Percentiles rank a stretch among this genome's conserved stretches.
phyloP scores from a whole-genome alignment of 2,329 filamentous ascomycete species.

The Beauveria sp. region DNA sequence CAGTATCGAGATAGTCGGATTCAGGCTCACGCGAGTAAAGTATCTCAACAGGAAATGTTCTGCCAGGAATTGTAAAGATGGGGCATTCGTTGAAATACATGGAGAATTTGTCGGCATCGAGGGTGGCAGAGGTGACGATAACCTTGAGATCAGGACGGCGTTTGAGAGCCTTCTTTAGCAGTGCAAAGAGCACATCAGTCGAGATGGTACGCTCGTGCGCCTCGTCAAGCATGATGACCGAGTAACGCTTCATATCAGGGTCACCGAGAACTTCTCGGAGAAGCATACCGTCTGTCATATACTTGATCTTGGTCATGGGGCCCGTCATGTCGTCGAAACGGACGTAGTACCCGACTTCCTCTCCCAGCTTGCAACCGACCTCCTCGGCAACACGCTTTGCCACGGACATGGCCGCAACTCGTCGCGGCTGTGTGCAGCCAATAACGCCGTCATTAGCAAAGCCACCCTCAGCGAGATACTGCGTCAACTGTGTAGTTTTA shows the following conservation, averaged over 20 bases:
- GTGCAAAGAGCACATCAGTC: conserved; percentile 88
- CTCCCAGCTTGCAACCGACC: conserved; percentile 81
- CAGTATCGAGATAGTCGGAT: conserved; percentile 88
- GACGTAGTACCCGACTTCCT: conserved; percentile 94
- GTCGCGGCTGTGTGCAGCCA: conserved; percentile 92
- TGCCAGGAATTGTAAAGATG: conserved; percentile 91
- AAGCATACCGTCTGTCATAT: conserved; percentile 99
- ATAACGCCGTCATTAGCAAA: conserved; percentile 85
- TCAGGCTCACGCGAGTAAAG: conserved; percentile 94
- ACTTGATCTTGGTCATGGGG: conserved; percentile 88
- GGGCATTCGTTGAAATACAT: conserved; percentile 93
- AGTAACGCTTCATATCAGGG: conserved; percentile 81
- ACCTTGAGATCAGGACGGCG: conserved; percentile 81
- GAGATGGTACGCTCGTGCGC: conserved; percentile 96
- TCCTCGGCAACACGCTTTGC: conserved; percentile 95
- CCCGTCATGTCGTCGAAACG: conserved; percentile 94
- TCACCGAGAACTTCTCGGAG: conserved; percentile 92
- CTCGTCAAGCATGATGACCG: conserved; percentile 96
- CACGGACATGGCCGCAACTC: conserved; percentile 96
- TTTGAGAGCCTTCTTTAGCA: conserved; percentile 89
- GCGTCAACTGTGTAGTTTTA: conserved; percentile 93
- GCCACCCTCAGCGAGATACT: conserved; percentile 88
- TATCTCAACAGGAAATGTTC: conserved; percentile 92
- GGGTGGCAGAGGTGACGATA: conserved; percentile 92
- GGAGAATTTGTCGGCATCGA: conserved; percentile 96